Evolutionary conservation across 495 filamentous ascomycete genomes (phyloP), one percentile per base, ranked within the genome.

Genomic region (Xylaria telfairii): DNA sequence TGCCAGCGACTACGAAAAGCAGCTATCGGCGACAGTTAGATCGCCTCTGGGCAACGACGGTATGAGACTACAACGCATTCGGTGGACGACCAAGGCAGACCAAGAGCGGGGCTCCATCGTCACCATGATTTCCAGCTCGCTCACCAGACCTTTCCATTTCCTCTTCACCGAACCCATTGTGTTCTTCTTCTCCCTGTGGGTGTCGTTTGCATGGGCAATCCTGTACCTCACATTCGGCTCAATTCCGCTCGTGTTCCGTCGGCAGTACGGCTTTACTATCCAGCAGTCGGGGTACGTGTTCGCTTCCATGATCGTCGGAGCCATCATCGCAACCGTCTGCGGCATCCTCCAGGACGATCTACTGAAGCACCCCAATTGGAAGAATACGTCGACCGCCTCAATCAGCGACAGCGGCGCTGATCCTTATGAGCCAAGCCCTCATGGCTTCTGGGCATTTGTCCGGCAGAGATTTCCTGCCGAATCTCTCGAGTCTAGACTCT

Each of bases 171-270:
- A 98, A 74, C 93, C 95, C 0, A 93, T 97, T 15, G 94, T 98
- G 24, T 97, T 97, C 82, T 97, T 92, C 83, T 98, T 97, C 80
- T 95, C 92, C 28, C 83, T 96, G 17, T 98, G 95, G 95, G 89
- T 92, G 5, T 85, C 93, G 8, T 97, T 98, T 79, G 90, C 89
- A 61, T 98, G 95, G 95, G 94, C 91, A 2, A 88, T 96, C 0
- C 86, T 98, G 0, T 98, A 97, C 79, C 84, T 98, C 32, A 92
- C 91, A 39, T 94, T 96, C 73, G 86, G 87, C 39, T 90, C 89
- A 5, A 87, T 98, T 32, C 93, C 94, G 0, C 84, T 95, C 15
- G 89, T 97, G 65, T 97, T 96, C 80, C 69, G 77, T 21, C 87
- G 83, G 5, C 91, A 90, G 63, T 90, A 97, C 76, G 77, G 80